phyloP scores from a whole-genome alignment of 805 yeast genomes.

The Ogataea kodamae region DNA sequence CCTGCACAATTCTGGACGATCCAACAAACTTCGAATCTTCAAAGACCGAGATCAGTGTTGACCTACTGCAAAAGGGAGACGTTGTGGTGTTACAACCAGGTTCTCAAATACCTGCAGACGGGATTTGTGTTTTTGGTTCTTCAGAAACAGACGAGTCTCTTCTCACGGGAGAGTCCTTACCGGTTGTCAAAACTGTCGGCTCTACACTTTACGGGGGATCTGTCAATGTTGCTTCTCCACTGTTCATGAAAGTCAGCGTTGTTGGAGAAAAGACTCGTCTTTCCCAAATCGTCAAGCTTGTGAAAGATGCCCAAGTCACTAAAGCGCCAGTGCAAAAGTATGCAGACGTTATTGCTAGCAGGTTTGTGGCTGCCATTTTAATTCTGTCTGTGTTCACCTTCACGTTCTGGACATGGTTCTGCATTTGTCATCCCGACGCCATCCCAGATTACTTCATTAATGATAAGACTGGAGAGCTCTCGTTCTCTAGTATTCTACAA shows the following conservation, averaged over 20 bases:
- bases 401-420: constrained; percentile 51
- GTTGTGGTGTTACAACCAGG: constrained; percentile 81
- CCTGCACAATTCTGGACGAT: constrained; percentile 61
- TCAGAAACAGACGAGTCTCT: constrained; percentile 87
- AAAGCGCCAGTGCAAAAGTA: constrained; percentile 88
- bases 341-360: constrained; percentile 81
- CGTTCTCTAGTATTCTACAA: constrained; percentile 42
- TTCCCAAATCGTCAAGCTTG: constrained; percentile 80
- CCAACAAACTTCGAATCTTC: constrained; percentile 22
- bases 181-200: constrained; percentile 61
- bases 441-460: constrained; percentile 30
- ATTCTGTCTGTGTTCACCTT: constrained; percentile 63
- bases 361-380: constrained; percentile 77
- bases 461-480: constrained; percentile 17
- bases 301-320: constrained; percentile 82
- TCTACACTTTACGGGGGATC: constrained; percentile 84
- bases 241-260: constrained; percentile 63
- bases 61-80: constrained; percentile 74
- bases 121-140: constrained; percentile 68
- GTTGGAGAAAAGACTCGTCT: constrained; percentile 85
- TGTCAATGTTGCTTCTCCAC: constrained; percentile 71
- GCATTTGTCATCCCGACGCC: constrained; percentile 13
- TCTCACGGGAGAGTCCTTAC: constrained; percentile 86
- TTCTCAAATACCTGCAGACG: constrained; percentile 88
- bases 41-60: constrained; percentile 59